Conservation (phyloP, 129 eudicot genomes). For the Scalesia atractyloides region DNA sequence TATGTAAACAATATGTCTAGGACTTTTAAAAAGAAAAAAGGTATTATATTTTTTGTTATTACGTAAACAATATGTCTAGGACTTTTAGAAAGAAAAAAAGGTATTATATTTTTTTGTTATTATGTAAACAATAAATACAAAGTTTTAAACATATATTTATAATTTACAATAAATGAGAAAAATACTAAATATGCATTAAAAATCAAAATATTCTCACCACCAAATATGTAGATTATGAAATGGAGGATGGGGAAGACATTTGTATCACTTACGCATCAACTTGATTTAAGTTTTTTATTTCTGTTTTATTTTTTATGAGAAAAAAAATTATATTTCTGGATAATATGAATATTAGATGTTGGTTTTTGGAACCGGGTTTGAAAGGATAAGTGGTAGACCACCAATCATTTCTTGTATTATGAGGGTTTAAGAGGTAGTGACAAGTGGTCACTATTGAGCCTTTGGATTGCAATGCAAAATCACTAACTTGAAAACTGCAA, state of each 20-base stretch:
- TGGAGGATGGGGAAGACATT: background rate
- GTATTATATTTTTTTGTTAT: too few species aligned
- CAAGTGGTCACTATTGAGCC: conserved; percentile 6
- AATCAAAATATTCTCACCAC: background rate
- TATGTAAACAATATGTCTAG: too few species aligned
- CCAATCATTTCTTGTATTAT: conserved; percentile 13
- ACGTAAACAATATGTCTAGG: too few species aligned
- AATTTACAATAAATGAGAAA: background rate
- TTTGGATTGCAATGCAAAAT: background rate
- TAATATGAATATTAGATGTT: background rate
- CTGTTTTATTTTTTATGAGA: background rate
- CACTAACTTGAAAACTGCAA: background rate
- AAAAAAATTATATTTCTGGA: background rate
- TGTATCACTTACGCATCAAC: background rate
- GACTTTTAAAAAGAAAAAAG: too few species aligned
- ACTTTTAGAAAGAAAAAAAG: too few species aligned
- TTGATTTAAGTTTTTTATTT: background rate
- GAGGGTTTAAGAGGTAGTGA: conserved; percentile 1
- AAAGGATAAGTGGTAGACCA: background rate
- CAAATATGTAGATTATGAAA: background rate
- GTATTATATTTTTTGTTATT: too few species aligned
- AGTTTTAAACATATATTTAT: background rate
- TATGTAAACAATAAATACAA: background rate
- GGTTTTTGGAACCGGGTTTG: background rate
- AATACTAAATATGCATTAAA: background rate